Evolutionary conservation across 1,284 basidiomycete genomes (phyloP).

Genomic region (Melampsora americana): DNA sequence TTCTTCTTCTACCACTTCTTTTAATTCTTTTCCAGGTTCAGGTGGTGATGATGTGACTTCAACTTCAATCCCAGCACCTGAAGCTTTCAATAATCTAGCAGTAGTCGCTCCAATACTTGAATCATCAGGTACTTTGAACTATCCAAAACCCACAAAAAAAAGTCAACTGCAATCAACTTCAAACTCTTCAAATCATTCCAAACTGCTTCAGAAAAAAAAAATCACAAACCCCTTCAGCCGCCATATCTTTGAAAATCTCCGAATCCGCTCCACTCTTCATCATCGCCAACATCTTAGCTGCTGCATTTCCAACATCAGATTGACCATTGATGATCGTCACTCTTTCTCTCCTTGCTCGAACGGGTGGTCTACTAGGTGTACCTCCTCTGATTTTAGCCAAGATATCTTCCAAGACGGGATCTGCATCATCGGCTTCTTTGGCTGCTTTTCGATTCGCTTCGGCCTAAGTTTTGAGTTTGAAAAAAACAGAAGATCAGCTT

Average conservation of each 20-base stretch:
- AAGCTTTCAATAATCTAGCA: slow-evolving; percentile 2
- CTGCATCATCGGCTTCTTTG: slow-evolving; percentile 28
- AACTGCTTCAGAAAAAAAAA: neutral
- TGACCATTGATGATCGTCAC: slow-evolving; percentile 11
- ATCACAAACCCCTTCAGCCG: slow-evolving; percentile 32
- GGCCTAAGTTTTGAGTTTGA: neutral
- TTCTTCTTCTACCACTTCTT: too few relatives aligned
- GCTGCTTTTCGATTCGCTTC: slow-evolving; percentile 29
- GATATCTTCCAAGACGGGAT: slow-evolving; percentile 37
- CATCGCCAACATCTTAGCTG: slow-evolving; percentile 40
- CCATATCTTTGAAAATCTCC: slow-evolving; percentile 29
- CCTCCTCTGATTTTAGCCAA: slow-evolving; percentile 35
- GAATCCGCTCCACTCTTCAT: slow-evolving; percentile 40
- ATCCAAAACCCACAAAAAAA: neutral
- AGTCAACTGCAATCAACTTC: neutral
- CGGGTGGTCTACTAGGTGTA: slow-evolving; percentile 31
- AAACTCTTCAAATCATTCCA: neutral
- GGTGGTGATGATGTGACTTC: neutral
- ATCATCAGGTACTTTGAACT: slow-evolving; percentile 29
- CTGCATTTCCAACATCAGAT: slow-evolving; percentile 23
- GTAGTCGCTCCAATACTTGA: slow-evolving; percentile 9
- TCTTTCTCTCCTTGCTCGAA: slow-evolving; percentile 25
- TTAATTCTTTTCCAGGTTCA: too few relatives aligned
- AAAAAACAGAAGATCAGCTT: neutral
- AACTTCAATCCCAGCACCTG: neutral